Evolutionary conservation across 805 yeast species (phyloP), one percentile per base, ranked within the genome.

Genomic region (Yueomyces sp.): DNA sequence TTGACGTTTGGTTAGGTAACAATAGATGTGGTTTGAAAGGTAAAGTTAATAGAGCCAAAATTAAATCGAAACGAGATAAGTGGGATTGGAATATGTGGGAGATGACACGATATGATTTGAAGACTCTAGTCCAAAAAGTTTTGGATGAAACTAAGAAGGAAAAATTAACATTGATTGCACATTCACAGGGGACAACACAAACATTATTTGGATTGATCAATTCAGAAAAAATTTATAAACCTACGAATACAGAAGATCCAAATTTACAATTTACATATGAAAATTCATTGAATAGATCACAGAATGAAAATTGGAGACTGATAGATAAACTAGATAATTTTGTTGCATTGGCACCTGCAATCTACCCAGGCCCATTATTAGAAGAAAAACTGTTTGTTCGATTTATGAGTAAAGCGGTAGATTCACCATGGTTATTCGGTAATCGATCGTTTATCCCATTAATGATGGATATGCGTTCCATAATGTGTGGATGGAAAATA

Each of bases 51-150:
- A 29, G 67, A 36, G 48, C 64, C 4, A 51, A 53, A 44, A 44
- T 47, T 38, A 44, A 49, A 41, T 47, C 41, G 7, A 42, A 28
- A 6, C 33, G 32, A 33, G 26, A 47, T 27, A 83, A 82, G 77
- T 90, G 98, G 98, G 79, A 83, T 51, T 90, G 98, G 98, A 90
- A 85, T 55, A 72, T 92, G 42, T 63, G 70, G n/a, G 90, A 85
- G 40, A 76, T 92, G 79, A 90, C 88, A 0, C 68, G 70, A 45
- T 75, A 67, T 53, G 98, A 90, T 59, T 61, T 92, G 38, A 83
- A 94, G 1, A 70, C 84, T 26, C 66, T 90, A 62, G 68, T 88
- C 6, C 74, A 79, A 34, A 70, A 72, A 44, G 81, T 87, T 1
- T 59, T 79, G 34, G 46, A 57, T 2, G 56, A 53, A 27, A 60